A percentile compares a stretch with the other conserved stretches of the same genome.
These are phyloP conservation scores for Herpotrichia juniperi DNA, from an alignment of 2,329 filamentous ascomycete genomes.

Conservation along the genomic window DNA sequence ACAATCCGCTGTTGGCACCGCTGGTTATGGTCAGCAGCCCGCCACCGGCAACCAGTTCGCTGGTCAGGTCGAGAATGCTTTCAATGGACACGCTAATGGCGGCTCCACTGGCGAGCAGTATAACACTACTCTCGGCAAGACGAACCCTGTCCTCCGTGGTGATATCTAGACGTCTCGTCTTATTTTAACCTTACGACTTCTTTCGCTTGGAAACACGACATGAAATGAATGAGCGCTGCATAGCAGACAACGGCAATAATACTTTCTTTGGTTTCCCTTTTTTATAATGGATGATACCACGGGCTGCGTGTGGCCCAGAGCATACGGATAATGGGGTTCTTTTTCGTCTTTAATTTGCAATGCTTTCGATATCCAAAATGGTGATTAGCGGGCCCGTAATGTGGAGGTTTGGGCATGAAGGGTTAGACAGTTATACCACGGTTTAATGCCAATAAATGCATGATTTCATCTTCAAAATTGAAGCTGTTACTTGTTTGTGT, in stretches of 20 bases:
- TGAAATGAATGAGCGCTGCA: too few relatives aligned
- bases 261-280: conserved; percentile 23
- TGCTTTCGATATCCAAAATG: neutral
- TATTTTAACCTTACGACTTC: conserved; percentile 3
- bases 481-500: too few relatives aligned
- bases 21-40: conserved; percentile 15
- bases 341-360: neutral
- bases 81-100: conserved; percentile 23
- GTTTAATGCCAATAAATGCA: too few relatives aligned
- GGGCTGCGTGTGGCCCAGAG: conserved; percentile 23
- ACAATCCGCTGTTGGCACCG: neutral
- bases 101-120: conserved; percentile 13
- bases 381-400: neutral
- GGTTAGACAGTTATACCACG: neutral
- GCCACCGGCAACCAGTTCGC: conserved; percentile 42
- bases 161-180: conserved; percentile 23
- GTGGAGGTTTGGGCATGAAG: neutral
- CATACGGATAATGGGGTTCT: conserved; percentile 19
- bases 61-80: conserved; percentile 54
- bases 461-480: too few relatives aligned
- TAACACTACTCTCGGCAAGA: conserved; percentile 49
- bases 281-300: conserved; percentile 35
- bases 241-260: conserved; percentile 17
- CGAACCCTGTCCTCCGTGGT: conserved; percentile 53
- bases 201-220: too few relatives aligned